Evolutionary conservation across 2,329 filamentous ascomycete genomes (phyloP).

Genomic region (Paraconiothyrium sp.): DNA sequence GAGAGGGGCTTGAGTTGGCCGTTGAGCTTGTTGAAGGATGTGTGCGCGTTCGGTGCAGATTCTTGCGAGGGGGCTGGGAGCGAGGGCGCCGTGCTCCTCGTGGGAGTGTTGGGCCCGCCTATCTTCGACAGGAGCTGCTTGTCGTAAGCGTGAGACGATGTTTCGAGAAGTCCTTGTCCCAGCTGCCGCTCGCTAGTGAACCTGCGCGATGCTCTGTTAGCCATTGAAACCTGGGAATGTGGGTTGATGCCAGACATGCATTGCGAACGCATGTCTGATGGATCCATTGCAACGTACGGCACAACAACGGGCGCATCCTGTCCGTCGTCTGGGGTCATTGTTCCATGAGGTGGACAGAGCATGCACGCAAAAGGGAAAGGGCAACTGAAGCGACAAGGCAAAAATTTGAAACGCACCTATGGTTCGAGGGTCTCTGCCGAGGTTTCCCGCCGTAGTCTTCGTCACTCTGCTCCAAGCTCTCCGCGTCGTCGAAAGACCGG

Average conservation of each 20-base stretch:
- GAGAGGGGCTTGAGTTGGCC: conserved; percentile 56
- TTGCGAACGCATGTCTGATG: conserved; percentile 14
- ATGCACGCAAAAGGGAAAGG: neutral
- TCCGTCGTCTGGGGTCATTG: neutral
- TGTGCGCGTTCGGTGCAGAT: conserved; percentile 45
- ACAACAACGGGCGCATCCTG: neutral
- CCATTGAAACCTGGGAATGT: conserved; percentile 9
- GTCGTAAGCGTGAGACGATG: conserved; percentile 70
- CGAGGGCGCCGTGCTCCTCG: conserved; percentile 51
- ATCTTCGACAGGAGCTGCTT: conserved; percentile 70
- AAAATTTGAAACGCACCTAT: conserved; percentile 49
- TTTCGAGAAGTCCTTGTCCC: conserved; percentile 65
- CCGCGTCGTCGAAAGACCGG: conserved; percentile 42
- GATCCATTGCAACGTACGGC: conserved; percentile 2
- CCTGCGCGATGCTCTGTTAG: conserved; percentile 48
- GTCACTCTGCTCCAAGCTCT: conserved; percentile 46
- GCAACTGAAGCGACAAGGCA: conserved; percentile 3
- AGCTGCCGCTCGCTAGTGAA: conserved; percentile 69
- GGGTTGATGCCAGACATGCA: neutral
- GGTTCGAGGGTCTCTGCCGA: conserved; percentile 51
- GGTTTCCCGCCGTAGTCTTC: conserved; percentile 46
- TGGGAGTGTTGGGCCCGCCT: conserved; percentile 66
- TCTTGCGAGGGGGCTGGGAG: conserved; percentile 48
- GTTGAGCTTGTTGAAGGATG: conserved; percentile 53
- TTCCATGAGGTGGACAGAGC: conserved; percentile 10